Conservation (phyloP, 805 yeast genomes). For the Starmerella bombicola region DNA sequence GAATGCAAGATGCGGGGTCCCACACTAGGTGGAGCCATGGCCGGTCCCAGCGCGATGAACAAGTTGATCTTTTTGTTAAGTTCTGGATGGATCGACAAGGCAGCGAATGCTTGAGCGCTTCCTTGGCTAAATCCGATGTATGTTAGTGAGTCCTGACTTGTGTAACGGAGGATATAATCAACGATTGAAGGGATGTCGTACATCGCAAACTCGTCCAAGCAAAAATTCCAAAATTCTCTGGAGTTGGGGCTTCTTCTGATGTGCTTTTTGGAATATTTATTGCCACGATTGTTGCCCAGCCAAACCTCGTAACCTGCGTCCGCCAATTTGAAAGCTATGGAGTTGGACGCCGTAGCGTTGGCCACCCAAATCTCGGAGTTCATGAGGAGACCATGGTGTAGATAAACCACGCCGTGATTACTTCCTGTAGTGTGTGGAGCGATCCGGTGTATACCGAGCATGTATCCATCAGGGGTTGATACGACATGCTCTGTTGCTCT, state of each 20-base stretch:
- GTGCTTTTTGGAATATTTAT: constrained; percentile 83
- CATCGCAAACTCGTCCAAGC: constrained; percentile 81
- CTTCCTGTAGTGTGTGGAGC: constrained; percentile 12
- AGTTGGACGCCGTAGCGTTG: constrained; percentile 35
- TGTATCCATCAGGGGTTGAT: constrained; percentile 61
- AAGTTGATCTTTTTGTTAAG: constrained; percentile 43
- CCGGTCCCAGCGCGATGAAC: constrained; percentile 84
- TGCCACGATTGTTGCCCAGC: constrained; percentile 87
- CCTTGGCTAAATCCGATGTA: constrained; percentile 92
- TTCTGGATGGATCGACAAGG: constrained; percentile 50
- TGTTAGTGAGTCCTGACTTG: constrained; percentile 37
- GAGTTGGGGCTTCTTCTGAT: constrained; percentile 33
- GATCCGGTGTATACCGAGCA: constrained; percentile 63
- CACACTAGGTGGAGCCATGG: constrained; percentile 81
- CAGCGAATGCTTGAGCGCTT: constrained; percentile 83
- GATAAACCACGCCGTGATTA: constrained; percentile 43
- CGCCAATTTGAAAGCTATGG: constrained; percentile 63
- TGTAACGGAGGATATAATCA: constrained; percentile 50
- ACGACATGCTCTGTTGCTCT: constrained; percentile 65
- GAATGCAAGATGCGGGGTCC: constrained; percentile 65
- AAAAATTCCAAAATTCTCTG: constrained; percentile 71
- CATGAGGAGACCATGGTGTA: constrained; percentile 89
- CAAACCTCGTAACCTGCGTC: constrained; percentile 88
- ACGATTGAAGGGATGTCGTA: constrained; percentile 80
- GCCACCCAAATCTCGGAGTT: constrained; percentile 73